phyloP scores from a whole-genome alignment of 2,329 filamentous ascomycete genomes.

The Fusarium dimerum region DNA sequence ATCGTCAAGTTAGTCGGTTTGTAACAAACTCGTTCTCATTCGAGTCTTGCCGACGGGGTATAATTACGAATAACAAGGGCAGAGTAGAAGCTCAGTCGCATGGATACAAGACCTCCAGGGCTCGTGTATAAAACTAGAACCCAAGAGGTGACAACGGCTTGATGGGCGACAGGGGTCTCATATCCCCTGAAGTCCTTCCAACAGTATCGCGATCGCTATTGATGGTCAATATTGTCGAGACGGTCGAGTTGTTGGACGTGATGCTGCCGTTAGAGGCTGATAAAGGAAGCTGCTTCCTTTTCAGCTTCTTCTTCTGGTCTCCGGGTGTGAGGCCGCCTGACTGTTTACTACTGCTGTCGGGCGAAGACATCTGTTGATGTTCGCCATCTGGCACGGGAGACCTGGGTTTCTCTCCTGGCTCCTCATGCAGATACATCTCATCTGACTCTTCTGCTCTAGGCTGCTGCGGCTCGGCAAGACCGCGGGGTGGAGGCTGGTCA shows the following conservation, averaged over 20 bases:
- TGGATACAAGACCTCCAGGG: conserved; percentile 3
- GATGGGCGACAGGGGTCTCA: conserved; percentile 64
- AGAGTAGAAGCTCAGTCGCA: conserved; percentile 2
- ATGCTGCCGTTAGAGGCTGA: conserved; percentile 47
- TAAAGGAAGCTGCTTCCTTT: conserved; percentile 45
- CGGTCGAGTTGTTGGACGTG: conserved; percentile 43
- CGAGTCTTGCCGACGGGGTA: background rate
- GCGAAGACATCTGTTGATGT: conserved; percentile 53
- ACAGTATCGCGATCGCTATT: conserved; percentile 38
- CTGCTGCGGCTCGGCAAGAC: conserved; percentile 42
- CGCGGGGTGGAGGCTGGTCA: conserved; percentile 56
- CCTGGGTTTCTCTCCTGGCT: conserved; percentile 23
- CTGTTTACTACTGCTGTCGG: conserved; percentile 60
- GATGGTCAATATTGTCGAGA: conserved; percentile 49
- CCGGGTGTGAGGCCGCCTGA: conserved; percentile 32
- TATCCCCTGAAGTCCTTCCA: conserved; percentile 38
- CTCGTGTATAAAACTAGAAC: conserved; percentile 40
- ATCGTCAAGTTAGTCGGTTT: conserved; percentile 35
- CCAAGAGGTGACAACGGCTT: conserved; percentile 65
- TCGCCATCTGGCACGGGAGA: conserved; percentile 16
- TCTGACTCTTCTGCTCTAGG: conserved; percentile 28
- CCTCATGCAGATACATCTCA: conserved; percentile 3
- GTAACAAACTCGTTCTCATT: conserved; percentile 4
- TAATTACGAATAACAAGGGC: background rate
- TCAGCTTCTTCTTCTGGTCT: conserved; percentile 32